Percentiles rank a stretch among this genome's conserved stretches.
phyloP scores from a whole-genome alignment of 345 rosid genomes.

The Brassica juncea region DNA sequence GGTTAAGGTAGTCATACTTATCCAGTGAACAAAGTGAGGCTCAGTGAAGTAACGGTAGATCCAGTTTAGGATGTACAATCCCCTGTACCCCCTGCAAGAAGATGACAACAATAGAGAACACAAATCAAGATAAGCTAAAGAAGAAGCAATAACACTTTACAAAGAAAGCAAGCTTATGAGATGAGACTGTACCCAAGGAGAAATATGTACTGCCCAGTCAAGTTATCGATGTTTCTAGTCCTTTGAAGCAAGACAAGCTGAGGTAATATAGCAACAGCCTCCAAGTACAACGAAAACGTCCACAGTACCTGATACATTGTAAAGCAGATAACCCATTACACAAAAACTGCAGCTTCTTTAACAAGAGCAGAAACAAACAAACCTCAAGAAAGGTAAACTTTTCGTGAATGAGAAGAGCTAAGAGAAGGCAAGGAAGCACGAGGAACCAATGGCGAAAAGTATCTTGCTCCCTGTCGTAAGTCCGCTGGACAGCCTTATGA shows the following conservation, averaged over 20 bases:
- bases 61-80: slow-evolving; percentile 75
- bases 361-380: not conserved
- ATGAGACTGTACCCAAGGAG: slow-evolving; percentile 62
- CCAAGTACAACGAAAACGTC: slow-evolving; percentile 75
- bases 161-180: not conserved
- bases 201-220: slow-evolving; percentile 76
- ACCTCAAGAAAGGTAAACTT: slow-evolving; percentile 77
- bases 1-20: slow-evolving; percentile 52
- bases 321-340: not conserved
- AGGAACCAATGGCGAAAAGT: slow-evolving; percentile 70
- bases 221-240: slow-evolving; percentile 78
- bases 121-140: slow-evolving; percentile 3
- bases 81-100: slow-evolving; percentile 66
- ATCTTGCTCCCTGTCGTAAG: slow-evolving; percentile 76
- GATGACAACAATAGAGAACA: not conserved
- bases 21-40: slow-evolving; percentile 68
- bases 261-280: slow-evolving; percentile 84
- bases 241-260: slow-evolving; percentile 80
- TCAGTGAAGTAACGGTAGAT: slow-evolving; percentile 77
- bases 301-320: slow-evolving; percentile 57
- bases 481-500: slow-evolving; percentile 69
- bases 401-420: slow-evolving; percentile 68
- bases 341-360: not conserved
- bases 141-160: not conserved
- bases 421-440: slow-evolving; percentile 63